These are phyloP conservation scores for Pythium dissimile DNA, from an alignment of 352 stramenopile genomes.

Conservation along the genomic window DNA sequence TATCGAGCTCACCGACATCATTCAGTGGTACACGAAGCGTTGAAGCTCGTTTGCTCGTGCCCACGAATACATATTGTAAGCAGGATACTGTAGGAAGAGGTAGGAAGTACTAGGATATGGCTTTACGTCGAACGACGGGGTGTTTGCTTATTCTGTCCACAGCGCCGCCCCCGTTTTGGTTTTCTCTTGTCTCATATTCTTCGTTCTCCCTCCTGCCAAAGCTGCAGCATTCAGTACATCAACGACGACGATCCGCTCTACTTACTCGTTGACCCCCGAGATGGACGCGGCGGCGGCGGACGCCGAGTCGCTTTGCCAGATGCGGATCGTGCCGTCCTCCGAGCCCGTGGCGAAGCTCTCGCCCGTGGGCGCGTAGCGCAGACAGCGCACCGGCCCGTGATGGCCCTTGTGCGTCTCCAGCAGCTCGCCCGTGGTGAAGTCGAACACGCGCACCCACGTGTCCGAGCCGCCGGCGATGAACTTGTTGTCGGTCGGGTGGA, in stretches of 20 bases:
- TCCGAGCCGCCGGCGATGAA: conserved; percentile 93
- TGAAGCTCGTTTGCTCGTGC: conserved; percentile 11
- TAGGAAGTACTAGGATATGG: not conserved
- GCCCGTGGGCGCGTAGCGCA: conserved; percentile 93
- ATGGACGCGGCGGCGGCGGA: conserved; percentile 64
- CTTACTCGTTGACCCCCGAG: conserved; percentile 25
- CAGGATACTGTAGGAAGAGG: not conserved
- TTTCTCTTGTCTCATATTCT: too few species aligned
- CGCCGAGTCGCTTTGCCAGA: conserved; percentile 89
- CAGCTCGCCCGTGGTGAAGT: conserved; percentile 88
- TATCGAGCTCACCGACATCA: conserved; percentile 77
- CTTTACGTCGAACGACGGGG: too few species aligned
- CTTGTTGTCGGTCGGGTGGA: conserved; percentile 79
- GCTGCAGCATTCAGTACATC: too few species aligned
- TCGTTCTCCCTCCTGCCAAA: too few species aligned
- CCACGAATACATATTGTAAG: not conserved
- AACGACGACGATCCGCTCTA: not conserved
- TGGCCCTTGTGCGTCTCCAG: conserved; percentile 97
- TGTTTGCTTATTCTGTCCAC: too few species aligned
- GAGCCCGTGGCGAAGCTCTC: conserved; percentile 94
- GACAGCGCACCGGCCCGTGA: conserved; percentile 95
- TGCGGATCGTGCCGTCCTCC: conserved; percentile 97
- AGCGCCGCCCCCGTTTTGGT: too few species aligned
- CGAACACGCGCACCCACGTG: conserved; percentile 97
- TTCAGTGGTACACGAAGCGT: conserved; percentile 77